These are phyloP conservation scores for Eucalyptus lansdowneana DNA, from an alignment of 345 rosid species.

Conservation along the genomic window DNA sequence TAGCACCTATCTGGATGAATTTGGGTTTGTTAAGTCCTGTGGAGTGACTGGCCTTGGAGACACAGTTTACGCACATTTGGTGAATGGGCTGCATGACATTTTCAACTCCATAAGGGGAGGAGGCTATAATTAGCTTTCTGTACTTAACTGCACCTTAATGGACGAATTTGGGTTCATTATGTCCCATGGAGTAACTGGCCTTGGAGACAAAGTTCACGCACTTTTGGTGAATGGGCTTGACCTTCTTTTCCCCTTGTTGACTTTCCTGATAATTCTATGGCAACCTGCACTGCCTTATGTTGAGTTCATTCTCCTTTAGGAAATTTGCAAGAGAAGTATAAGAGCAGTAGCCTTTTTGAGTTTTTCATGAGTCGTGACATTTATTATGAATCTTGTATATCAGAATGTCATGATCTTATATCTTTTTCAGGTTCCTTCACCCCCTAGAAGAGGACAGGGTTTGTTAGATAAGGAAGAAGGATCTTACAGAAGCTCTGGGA, in stretches of 20 bases:
- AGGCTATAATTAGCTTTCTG: not conserved
- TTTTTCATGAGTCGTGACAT: not conserved
- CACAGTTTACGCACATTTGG: no score
- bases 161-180: not conserved
- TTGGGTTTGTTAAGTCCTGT: not conserved
- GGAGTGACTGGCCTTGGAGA: not conserved
- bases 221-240: not conserved
- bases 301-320: not conserved
- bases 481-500: conserved; percentile 1
- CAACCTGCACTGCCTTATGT: not conserved
- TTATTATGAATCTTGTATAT: not conserved
- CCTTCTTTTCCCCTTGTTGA: not conserved
- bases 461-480: conserved; percentile 20
- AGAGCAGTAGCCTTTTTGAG: not conserved
- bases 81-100: not conserved
- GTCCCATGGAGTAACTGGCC: not conserved
- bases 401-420: not conserved
- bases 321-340: not conserved
- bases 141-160: not conserved
- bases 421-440: conserved; percentile 67
- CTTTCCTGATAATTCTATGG: not conserved
- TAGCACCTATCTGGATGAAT: not conserved
- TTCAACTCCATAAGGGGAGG: not conserved
- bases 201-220: not conserved
- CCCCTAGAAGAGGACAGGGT: conserved; percentile 53